These are phyloP conservation scores for Apiospora saccharicola DNA, from an alignment of 2,329 filamentous ascomycete genomes.

Conservation along the genomic window DNA sequence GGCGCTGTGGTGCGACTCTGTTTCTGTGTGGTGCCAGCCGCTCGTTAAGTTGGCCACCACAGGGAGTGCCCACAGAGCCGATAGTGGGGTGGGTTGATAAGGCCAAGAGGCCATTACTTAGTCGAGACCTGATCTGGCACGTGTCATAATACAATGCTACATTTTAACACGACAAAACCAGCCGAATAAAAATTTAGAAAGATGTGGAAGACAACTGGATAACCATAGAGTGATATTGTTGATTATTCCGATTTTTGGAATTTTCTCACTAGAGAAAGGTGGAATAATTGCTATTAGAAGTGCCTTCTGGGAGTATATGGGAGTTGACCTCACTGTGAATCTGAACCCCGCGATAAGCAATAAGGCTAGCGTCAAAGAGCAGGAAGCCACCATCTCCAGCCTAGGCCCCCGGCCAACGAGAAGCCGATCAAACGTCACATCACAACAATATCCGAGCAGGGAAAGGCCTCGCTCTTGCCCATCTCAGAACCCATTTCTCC, in stretches of 20 bases:
- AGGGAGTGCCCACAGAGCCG: background rate
- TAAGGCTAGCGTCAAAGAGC: constrained; percentile 15
- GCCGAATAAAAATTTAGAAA: too few relatives aligned
- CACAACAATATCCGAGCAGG: constrained; percentile 14
- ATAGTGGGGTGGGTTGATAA: constrained; percentile 7
- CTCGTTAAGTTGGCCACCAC: background rate
- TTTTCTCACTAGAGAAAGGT: too few relatives aligned
- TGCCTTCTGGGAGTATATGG: too few relatives aligned
- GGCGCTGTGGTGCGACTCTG: constrained; percentile 1
- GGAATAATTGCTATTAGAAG: too few relatives aligned
- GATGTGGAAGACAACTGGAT: too few relatives aligned
- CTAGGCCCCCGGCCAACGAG: constrained; percentile 16
- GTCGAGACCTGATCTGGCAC: background rate
- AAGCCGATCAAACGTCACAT: constrained; percentile 23
- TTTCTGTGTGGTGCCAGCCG: background rate
- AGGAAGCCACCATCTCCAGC: background rate
- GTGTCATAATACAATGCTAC: too few relatives aligned
- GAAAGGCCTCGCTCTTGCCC: constrained; percentile 1
- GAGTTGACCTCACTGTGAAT: background rate
- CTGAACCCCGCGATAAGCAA: constrained; percentile 20
- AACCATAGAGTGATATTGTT: too few relatives aligned
- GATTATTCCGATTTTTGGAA: too few relatives aligned
- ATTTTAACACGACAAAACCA: too few relatives aligned
- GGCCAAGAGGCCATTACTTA: background rate
- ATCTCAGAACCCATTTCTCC: background rate